A percentile compares a stretch with the other conserved stretches of the same genome.
These are phyloP conservation scores for Abrus pulchellus DNA, from an alignment of 306 rosid species.

Conservation along the genomic window DNA sequence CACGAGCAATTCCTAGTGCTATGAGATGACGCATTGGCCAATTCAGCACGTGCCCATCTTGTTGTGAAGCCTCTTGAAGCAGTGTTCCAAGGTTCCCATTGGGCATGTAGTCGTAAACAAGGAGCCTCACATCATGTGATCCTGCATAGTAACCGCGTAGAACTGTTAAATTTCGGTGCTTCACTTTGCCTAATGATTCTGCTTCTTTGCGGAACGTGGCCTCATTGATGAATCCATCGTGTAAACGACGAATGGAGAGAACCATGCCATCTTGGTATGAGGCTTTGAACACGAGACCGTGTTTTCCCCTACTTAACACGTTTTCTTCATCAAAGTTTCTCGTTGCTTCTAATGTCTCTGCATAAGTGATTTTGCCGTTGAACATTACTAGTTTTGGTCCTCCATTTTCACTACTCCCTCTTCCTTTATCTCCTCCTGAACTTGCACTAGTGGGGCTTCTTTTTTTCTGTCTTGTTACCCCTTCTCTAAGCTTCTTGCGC, in stretches of 20 bases:
- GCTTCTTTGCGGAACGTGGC: slow-evolving; percentile 74
- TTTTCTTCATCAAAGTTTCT: slow-evolving; percentile 89
- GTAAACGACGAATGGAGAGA: slow-evolving; percentile 80
- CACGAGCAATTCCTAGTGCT: slow-evolving; percentile 84
- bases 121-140: slow-evolving; percentile 71
- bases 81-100: slow-evolving; percentile 83
- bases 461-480: slow-evolving; percentile 75
- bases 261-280: slow-evolving; percentile 80
- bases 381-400: slow-evolving; percentile 86
- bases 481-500: slow-evolving; percentile 76
- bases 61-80: slow-evolving; percentile 89
- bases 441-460: slow-evolving; percentile 69
- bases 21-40: slow-evolving; percentile 98
- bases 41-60: slow-evolving; percentile 87
- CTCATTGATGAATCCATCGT: slow-evolving; percentile 60
- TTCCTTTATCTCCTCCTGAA: slow-evolving; percentile 62
- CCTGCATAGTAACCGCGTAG: slow-evolving; percentile 87
- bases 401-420: slow-evolving; percentile 80
- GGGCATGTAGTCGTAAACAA: slow-evolving; percentile 91
- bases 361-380: slow-evolving; percentile 73
- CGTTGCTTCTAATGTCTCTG: slow-evolving; percentile 86
- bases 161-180: slow-evolving; percentile 78
- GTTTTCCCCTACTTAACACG: slow-evolving; percentile 78
- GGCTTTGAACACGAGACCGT: slow-evolving; percentile 81
- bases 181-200: slow-evolving; percentile 74